phyloP scores from a whole-genome alignment of 306 rosid species.

The Castanea crenata region DNA sequence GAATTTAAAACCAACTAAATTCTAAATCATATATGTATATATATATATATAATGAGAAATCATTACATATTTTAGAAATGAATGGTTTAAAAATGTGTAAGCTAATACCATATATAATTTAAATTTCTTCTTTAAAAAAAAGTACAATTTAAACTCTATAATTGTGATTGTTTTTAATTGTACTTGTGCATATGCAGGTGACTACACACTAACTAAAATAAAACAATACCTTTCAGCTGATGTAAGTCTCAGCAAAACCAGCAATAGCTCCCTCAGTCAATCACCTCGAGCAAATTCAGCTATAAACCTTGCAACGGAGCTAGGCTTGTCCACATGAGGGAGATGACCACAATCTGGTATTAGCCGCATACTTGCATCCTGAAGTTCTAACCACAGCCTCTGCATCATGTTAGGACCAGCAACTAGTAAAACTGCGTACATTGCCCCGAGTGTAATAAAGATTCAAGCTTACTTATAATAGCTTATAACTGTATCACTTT shows the following conservation, averaged over 20 bases:
- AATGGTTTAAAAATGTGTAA: too few relatives aligned
- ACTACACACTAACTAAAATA: too few relatives aligned
- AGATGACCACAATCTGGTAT: conserved; percentile 49
- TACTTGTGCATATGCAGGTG: accelerated
- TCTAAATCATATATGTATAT: too few relatives aligned
- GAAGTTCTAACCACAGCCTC: conserved; percentile 51
- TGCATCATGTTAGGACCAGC: conserved; percentile 23
- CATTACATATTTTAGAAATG: too few relatives aligned
- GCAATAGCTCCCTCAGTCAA: not conserved
- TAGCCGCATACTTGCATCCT: conserved; percentile 29
- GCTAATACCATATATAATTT: too few relatives aligned
- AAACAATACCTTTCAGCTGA: too few relatives aligned
- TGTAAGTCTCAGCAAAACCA: too few relatives aligned
- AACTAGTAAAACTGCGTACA: not conserved
- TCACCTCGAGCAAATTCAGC: conserved; percentile 26
- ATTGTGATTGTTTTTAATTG: too few relatives aligned
- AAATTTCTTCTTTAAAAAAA: too few relatives aligned
- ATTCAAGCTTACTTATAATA: not conserved
- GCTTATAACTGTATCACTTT: not conserved
- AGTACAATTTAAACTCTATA: too few relatives aligned
- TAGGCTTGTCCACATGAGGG: conserved; percentile 49
- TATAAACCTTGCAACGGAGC: conserved; percentile 35
- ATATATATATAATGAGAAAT: too few relatives aligned
- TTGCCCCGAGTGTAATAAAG: not conserved
- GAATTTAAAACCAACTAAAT: too few relatives aligned